phyloP scores from a whole-genome alignment of 768 basidiomycete species.

The Coprinopsis marcescibilis region DNA sequence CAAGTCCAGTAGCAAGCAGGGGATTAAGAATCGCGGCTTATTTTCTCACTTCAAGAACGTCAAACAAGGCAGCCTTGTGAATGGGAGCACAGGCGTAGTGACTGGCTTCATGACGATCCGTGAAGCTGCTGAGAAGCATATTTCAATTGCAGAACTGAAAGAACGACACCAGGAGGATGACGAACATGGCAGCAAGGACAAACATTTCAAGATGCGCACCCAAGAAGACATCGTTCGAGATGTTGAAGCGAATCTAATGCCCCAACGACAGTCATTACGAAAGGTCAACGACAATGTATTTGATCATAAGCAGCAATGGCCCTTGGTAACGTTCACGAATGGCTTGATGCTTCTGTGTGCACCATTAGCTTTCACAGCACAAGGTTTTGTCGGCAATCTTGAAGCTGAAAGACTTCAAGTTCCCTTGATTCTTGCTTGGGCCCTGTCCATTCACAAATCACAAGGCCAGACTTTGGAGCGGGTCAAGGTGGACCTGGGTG shows the following conservation, averaged over 20 bases:
- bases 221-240: background rate
- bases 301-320: conserved; percentile 35
- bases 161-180: background rate
- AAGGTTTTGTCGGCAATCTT: conserved; percentile 46
- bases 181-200: background rate
- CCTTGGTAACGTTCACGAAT: conserved; percentile 52
- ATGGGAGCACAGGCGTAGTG: conserved; percentile 59
- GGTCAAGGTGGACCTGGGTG: conserved; percentile 70
- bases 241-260: background rate
- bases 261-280: background rate
- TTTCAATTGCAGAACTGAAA: conserved; percentile 27
- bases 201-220: background rate
- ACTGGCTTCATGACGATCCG: conserved; percentile 40
- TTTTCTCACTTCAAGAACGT: conserved; percentile 42
- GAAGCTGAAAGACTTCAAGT: conserved; percentile 62
- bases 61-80: conserved; percentile 55
- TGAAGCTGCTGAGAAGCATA: conserved; percentile 37
- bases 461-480: conserved; percentile 83
- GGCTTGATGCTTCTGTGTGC: conserved; percentile 43
- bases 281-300: background rate
- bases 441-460: conserved; percentile 80
- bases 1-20: no score
- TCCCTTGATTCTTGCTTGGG: conserved; percentile 63
- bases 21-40: background rate
- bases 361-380: conserved; percentile 50